phyloP scores from a whole-genome alignment of 768 basidiomycete genomes.

The Tubosaeta sp. region DNA sequence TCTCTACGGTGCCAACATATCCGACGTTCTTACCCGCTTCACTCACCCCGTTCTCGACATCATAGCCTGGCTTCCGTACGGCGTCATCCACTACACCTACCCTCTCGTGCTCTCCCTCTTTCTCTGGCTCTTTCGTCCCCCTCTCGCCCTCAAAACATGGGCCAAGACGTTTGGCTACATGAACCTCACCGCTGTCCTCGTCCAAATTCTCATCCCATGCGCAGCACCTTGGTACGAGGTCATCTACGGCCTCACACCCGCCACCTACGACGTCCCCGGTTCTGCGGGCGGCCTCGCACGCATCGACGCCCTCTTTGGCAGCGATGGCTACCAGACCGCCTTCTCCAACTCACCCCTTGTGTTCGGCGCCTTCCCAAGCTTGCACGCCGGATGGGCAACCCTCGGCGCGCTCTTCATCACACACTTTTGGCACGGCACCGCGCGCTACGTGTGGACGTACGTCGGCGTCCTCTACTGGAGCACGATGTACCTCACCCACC shows the following conservation, averaged over 20 bases:
- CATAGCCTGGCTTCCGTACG: constrained; percentile 95
- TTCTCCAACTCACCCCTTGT: constrained; percentile 90
- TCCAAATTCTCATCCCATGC: constrained; percentile 87
- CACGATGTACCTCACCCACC: constrained; percentile 98
- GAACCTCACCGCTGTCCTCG: constrained; percentile 83
- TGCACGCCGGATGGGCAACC: constrained; percentile 89
- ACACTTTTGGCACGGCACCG: constrained; percentile 85
- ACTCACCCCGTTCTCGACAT: constrained; percentile 92
- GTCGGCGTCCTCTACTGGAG: constrained; percentile 90
- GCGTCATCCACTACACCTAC: constrained; percentile 83
- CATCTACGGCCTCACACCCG: constrained; percentile 93
- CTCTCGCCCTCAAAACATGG: constrained; percentile 79
- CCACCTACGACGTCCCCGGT: constrained; percentile 87
- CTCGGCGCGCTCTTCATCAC: constrained; percentile 90
- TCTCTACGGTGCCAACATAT: constrained; percentile 96
- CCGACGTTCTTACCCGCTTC: constrained; percentile 91
- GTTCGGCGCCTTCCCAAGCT: constrained; percentile 94
- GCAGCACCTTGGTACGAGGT: constrained; percentile 98
- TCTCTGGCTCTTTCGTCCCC: constrained; percentile 86
- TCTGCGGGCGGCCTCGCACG: constrained; percentile 91
- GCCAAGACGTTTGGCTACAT: constrained; percentile 87
- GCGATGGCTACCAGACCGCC: constrained; percentile 66
- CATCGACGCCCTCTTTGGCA: constrained; percentile 84
- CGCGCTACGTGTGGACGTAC: constrained; percentile 75
- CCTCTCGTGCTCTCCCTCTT: constrained; percentile 85